These are phyloP conservation scores for Aspergillus amoenus DNA, from an alignment of 2,329 filamentous ascomycete genomes.

Conservation along the genomic window DNA sequence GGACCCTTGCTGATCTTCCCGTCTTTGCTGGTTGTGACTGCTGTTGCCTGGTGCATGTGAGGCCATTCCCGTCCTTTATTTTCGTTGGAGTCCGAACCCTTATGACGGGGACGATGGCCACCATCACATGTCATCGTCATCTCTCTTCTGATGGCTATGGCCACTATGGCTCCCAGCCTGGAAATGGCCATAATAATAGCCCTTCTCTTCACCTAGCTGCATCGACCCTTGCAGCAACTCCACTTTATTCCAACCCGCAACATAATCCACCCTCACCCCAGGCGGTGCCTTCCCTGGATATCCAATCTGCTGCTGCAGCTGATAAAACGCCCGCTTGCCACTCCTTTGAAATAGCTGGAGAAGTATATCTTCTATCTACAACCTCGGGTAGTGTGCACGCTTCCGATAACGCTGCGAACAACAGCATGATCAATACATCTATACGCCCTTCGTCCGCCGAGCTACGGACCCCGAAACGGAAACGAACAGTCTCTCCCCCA, in stretches of 20 bases:
- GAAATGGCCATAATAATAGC: slow-evolving; percentile 13
- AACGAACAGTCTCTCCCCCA: slow-evolving; percentile 30
- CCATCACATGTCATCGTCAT: slow-evolving; percentile 31
- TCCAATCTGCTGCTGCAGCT: slow-evolving; percentile 1
- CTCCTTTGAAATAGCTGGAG: slow-evolving; percentile 1
- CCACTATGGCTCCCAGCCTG: slow-evolving; percentile 4
- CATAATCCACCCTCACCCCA: neutral
- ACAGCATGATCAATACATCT: slow-evolving; percentile 12
- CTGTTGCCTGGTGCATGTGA: slow-evolving; percentile 20
- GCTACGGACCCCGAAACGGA: slow-evolving; percentile 18
- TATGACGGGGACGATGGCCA: slow-evolving; percentile 16
- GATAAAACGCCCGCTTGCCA: slow-evolving; percentile 13
- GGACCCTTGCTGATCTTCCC: slow-evolving; percentile 15
- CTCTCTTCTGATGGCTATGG: slow-evolving; percentile 16
- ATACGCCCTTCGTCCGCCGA: neutral
- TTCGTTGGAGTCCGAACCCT: slow-evolving; percentile 9
- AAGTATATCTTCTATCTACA: slow-evolving; percentile 1
- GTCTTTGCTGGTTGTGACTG: slow-evolving; percentile 11
- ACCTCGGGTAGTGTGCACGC: neutral
- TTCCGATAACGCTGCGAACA: slow-evolving; percentile 2
- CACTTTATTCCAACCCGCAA: slow-evolving; percentile 8
- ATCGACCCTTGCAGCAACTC: slow-evolving; percentile 13
- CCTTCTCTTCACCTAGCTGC: slow-evolving; percentile 12
- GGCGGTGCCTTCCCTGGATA: slow-evolving; percentile 10
- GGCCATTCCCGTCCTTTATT: slow-evolving; percentile 8